Conservation (phyloP, 1,139 yeast genomes). For the Nakaseomyces sp. region DNA sequence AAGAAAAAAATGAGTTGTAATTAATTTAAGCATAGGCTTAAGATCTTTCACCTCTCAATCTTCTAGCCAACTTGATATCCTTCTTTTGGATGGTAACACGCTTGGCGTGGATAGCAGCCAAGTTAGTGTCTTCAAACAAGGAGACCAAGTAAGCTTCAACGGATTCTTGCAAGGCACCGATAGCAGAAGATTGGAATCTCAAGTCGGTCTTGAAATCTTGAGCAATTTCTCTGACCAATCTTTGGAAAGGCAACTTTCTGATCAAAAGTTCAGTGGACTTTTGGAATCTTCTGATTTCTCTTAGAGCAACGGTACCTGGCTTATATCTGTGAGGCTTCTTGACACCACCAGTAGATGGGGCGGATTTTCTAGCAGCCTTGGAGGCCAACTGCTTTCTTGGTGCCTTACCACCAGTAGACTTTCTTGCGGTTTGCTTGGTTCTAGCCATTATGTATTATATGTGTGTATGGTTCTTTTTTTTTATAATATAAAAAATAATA, state of each 20-base stretch:
- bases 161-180: constrained; percentile 98
- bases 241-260: constrained; percentile 98
- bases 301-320: constrained; percentile 99
- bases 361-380: constrained; percentile 98
- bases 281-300: constrained; percentile 99
- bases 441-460: constrained; percentile 62
- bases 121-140: constrained; percentile 90
- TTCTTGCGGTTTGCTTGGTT: constrained; percentile 98
- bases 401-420: constrained; percentile 98
- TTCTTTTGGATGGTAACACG: constrained; percentile 99
- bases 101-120: constrained; percentile 99
- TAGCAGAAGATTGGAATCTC: constrained; percentile 97
- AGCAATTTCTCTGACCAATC: constrained; percentile 96
- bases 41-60: constrained; percentile 96
- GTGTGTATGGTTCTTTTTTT: neutral
- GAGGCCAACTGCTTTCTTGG: constrained; percentile 99
- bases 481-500: neutral
- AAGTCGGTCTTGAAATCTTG: constrained; percentile 97
- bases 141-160: constrained; percentile 95
- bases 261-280: constrained; percentile 93
- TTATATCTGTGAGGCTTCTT: constrained; percentile 99
- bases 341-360: constrained; percentile 97
- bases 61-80: constrained; percentile 98
- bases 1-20: neutral
- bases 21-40: constrained; percentile 31